Base-by-base conservation (phyloP, 164 flowering plant species). In the Tinospora cordifolia region DNA sequence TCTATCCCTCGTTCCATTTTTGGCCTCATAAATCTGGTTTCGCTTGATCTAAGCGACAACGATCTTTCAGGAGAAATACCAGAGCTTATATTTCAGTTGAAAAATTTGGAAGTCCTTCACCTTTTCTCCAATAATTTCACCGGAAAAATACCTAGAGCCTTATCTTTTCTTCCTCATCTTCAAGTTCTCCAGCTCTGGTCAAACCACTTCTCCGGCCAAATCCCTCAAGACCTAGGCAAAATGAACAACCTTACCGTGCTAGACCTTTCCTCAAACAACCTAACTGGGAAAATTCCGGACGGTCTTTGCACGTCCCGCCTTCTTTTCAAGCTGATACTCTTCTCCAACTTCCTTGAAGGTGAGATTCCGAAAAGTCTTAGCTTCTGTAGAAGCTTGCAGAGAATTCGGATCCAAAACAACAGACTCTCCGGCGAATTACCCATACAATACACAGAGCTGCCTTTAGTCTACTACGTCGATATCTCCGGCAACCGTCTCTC, bases 21-120 rank as follows among this genome's bases (percentile, higher is more conserved):
- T 39, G 76, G 75, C 2, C 84, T 89, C n/a, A 70, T 65, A 41
- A 85, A 78, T 21, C 76, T 90, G 4, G 59, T 85, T 15, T 87
- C 98, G 1, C 89, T 92, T 71, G 98, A 92, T 73, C 69, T 92
- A 10, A 90, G 96, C 68, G 90, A 86, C 54, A 92, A 92, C 78
- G 71, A 15, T 67, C 79, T 92, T 27, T 85, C 90, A 1, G 97
- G 98, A 11, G 85, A 85, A 74, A 85, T 92, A 14, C 81, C 95
- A 0, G 89, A 90, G 65, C 64, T 69, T 4, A 8, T 90, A 27
- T 24, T 65, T 66, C 81, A 87, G 63, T 63, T 90, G 22, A 78
- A 84, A 62, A 82, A 81, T 25, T 47, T 92, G 72, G 85, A 90
- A 77, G 78, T 88, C 63, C 86, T 92, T 54, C 94, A 92, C 44